Percentiles rank a stretch among this genome's conserved stretches.
Conservation (phyloP, 1,139 yeast genomes). For the Hyphopichia buzzinii region DNA sequence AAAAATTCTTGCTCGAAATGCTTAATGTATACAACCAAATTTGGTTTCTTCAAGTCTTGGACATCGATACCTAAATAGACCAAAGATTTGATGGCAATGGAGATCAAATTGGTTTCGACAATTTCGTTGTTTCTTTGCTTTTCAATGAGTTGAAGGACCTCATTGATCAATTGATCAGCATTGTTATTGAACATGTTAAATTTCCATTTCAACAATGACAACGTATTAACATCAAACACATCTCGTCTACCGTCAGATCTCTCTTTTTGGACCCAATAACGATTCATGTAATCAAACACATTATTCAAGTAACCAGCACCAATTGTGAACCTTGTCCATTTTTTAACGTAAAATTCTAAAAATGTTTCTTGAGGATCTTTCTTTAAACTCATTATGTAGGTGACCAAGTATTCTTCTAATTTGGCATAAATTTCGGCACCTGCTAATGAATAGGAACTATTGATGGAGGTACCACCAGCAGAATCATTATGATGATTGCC, state of each 20-base stretch:
- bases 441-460: slow-evolving; percentile 51
- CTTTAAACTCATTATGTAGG: slow-evolving; percentile 55
- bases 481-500: slow-evolving; percentile 5
- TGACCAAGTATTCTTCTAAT: slow-evolving; percentile 62
- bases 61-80: slow-evolving; percentile 74
- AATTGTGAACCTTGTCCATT: slow-evolving; percentile 86
- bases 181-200: slow-evolving; percentile 73
- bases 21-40: slow-evolving; percentile 75
- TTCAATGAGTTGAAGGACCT: slow-evolving; percentile 73
- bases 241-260: slow-evolving; percentile 93
- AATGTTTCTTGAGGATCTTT: slow-evolving; percentile 62
- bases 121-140: slow-evolving; percentile 78
- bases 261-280: slow-evolving; percentile 97
- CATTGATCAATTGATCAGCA: slow-evolving; percentile 57
- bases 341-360: slow-evolving; percentile 78
- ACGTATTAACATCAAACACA: slow-evolving; percentile 85
- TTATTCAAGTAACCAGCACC: slow-evolving; percentile 93
- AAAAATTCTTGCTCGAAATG: slow-evolving; percentile 78
- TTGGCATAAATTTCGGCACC: slow-evolving; percentile 88
- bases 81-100: slow-evolving; percentile 79
- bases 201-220: slow-evolving; percentile 87
- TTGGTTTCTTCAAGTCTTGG: slow-evolving; percentile 82
- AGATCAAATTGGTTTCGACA: slow-evolving; percentile 65
- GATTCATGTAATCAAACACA: slow-evolving; percentile 91
- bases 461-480: slow-evolving; percentile 16